Evolutionary conservation across 2,329 filamentous ascomycete genomes (phyloP).

Genomic region (Hypoxylon sp.): DNA sequence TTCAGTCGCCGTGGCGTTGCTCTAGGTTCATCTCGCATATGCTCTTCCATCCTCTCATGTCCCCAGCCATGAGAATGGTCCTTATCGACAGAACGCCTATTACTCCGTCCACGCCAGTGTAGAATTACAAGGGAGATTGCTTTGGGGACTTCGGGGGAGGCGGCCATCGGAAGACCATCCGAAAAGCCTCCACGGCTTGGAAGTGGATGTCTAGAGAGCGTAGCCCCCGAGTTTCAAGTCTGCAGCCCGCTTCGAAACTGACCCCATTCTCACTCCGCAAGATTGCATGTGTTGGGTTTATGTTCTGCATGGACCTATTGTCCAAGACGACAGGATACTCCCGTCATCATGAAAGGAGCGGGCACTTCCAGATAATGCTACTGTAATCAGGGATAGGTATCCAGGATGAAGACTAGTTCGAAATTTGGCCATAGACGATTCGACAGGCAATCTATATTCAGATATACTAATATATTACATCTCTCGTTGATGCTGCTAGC

Average conservation of each 20-base stretch:
- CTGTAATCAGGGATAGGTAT: constrained; percentile 5
- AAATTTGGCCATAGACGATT: constrained; percentile 4
- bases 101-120: constrained; percentile 30
- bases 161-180: constrained; percentile 18
- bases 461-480: constrained; percentile 7
- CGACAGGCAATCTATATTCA: constrained; percentile 5
- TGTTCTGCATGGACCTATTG: constrained; percentile 21
- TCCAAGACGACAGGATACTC: constrained; percentile 16
- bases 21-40: constrained; percentile 23
- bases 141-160: constrained; percentile 17
- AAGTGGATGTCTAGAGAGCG: constrained; percentile 19
- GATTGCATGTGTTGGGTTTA: constrained; percentile 21
- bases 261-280: constrained; percentile 32
- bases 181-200: constrained; percentile 11
- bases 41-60: constrained; percentile 20
- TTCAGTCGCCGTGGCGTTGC: constrained; percentile 12
- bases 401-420: not conserved
- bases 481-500: constrained; percentile 5
- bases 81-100: constrained; percentile 20
- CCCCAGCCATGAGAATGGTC: constrained; percentile 14
- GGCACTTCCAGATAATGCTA: constrained; percentile 12
- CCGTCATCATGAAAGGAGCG: constrained; percentile 26
- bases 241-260: constrained; percentile 29
- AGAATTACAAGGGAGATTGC: constrained; percentile 19
- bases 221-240: constrained; percentile 41